Evolutionary conservation across 139 green algal genomes (phyloP).

Genomic region (Chlorokybus atmophyticus): DNA sequence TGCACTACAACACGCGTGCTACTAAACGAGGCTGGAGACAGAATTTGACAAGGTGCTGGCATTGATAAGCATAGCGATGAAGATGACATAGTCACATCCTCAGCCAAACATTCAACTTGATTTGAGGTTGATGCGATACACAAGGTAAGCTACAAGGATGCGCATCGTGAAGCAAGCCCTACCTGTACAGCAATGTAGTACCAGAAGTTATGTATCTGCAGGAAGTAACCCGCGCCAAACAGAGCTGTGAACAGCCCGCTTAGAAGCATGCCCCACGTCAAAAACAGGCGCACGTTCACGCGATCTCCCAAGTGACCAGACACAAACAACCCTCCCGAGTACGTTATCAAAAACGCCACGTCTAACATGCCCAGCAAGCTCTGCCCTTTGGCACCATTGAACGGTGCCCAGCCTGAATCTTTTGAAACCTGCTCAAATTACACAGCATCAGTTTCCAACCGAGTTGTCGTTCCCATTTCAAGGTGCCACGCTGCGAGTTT

Average conservation of each 20-base stretch:
- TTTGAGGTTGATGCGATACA: no score
- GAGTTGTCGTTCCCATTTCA: no score
- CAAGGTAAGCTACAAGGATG: no score
- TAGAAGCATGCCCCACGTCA: slow-evolving; percentile 70
- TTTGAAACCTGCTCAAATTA: no score
- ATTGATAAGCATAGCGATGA: no score
- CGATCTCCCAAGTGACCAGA: slow-evolving; percentile 74
- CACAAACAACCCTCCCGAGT: slow-evolving; percentile 86
- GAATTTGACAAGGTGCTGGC: no score
- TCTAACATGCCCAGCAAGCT: slow-evolving; percentile 68
- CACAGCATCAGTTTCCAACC: no score
- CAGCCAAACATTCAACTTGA: no score
- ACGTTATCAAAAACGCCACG: slow-evolving; percentile 76
- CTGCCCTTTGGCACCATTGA: slow-evolving; percentile 60
- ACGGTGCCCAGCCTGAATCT: slow-evolving; percentile 81
- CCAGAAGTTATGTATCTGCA: slow-evolving; percentile 58
- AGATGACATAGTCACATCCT: no score
- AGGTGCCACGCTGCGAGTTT: no score
- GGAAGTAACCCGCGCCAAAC: slow-evolving; percentile 77
- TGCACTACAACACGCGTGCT: no score
- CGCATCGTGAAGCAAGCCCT: slow-evolving; percentile 14
- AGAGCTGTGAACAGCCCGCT: slow-evolving; percentile 54
- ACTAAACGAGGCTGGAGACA: no score
- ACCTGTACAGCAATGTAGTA: slow-evolving; percentile 66
- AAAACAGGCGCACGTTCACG: slow-evolving; percentile 73